These are phyloP conservation scores for sorghum (Sorghum bicolor) DNA, from an alignment of 176 grass and related monocot genomes.

Conservation along the genomic window Sorghum_bicolor_NCBIv3 NC_012870.2:8577501-8578000, in stretches of 20 bases:
- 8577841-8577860: slow-evolving; percentile 26
- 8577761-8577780: slow-evolving; percentile 93
- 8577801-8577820: slow-evolving; percentile 85
- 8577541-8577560: slow-evolving; percentile 93
- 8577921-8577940: slow-evolving; percentile 97
- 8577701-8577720: slow-evolving; percentile 39
- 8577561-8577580: slow-evolving; percentile 98
- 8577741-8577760: slow-evolving; percentile 97
- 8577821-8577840: slow-evolving; percentile 61
- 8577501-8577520: slow-evolving; percentile 99
- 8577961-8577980: slow-evolving; percentile 98
- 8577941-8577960: slow-evolving; percentile 93
- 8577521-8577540: slow-evolving; percentile 84
- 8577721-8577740: slow-evolving; percentile 97
- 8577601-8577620: slow-evolving; percentile 95
- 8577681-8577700: background rate
- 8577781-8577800: slow-evolving; percentile 98
- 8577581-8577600: slow-evolving; percentile 98
- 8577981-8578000: slow-evolving; percentile 46
- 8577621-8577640: slow-evolving; percentile 92
- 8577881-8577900: slow-evolving; percentile 14
- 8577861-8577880: slow-evolving; percentile 23
- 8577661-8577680: slow-evolving; percentile 8
- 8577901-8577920: slow-evolving; percentile 96
- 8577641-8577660: slow-evolving; percentile 25